phyloP scores from a whole-genome alignment of 2,329 filamentous ascomycete species.

The Colletotrichum simmondsii region DNA sequence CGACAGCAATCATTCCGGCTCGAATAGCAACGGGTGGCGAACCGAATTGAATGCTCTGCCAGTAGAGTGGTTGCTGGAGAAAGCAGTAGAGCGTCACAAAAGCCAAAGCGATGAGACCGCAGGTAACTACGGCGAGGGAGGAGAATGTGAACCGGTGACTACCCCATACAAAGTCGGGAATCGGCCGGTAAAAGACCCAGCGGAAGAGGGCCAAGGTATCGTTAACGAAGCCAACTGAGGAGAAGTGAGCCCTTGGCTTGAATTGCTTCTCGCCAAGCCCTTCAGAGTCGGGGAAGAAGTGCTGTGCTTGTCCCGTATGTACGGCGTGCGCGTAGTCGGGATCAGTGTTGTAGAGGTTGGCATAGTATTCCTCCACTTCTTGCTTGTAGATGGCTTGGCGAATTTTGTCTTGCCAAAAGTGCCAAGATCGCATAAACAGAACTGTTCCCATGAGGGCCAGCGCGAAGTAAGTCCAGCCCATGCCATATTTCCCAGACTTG shows the following conservation, averaged over 20 bases:
- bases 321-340: constrained; percentile 58
- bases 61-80: constrained; percentile 88
- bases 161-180: constrained; percentile 78
- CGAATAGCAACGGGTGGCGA: constrained; percentile 90
- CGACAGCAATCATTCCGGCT: constrained; percentile 90
- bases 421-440: constrained; percentile 79
- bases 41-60: constrained; percentile 85
- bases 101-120: constrained; percentile 74
- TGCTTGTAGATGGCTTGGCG: constrained; percentile 90
- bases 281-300: constrained; percentile 79
- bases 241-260: constrained; percentile 77
- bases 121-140: constrained; percentile 76
- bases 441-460: constrained; percentile 76
- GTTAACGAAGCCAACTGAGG: constrained; percentile 79
- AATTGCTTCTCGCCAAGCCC: constrained; percentile 67
- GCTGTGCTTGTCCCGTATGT: constrained; percentile 64
- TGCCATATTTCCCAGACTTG: constrained; percentile 84
- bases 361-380: constrained; percentile 75
- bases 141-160: constrained; percentile 82
- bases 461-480: constrained; percentile 91
- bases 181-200: constrained; percentile 89
- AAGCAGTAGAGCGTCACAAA: constrained; percentile 88
- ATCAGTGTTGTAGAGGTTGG: constrained; percentile 61
- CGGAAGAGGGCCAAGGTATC: constrained; percentile 84
- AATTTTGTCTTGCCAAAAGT: constrained; percentile 94